phyloP scores from a whole-genome alignment of 2,329 filamentous ascomycete genomes.

The Colletotrichum sp. region DNA sequence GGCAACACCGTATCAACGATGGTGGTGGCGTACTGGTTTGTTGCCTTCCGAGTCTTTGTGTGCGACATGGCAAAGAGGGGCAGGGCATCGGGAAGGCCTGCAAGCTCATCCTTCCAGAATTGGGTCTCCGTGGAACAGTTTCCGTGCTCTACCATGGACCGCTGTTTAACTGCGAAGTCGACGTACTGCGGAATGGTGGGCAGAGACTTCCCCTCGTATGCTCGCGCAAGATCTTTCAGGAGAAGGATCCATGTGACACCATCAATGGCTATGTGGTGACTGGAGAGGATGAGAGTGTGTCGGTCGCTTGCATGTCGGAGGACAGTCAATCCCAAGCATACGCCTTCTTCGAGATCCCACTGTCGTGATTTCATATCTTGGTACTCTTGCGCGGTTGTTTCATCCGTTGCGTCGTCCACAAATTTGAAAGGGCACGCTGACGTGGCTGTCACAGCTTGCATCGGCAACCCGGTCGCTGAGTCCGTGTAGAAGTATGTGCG shows the following conservation, averaged over 20 bases:
- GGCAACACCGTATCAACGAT: neutral
- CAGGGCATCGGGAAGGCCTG: conserved; percentile 28
- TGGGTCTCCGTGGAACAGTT: conserved; percentile 30
- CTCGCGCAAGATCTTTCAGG: conserved; percentile 45
- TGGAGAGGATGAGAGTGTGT: conserved; percentile 46
- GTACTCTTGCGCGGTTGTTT: neutral
- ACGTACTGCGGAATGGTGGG: conserved; percentile 34
- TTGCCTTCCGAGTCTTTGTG: neutral
- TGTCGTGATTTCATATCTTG: neutral
- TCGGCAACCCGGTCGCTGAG: neutral
- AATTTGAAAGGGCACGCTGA: neutral
- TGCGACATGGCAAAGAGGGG: conserved; percentile 35
- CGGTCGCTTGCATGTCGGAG: neutral
- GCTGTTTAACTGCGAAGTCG: conserved; percentile 37
- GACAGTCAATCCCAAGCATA: neutral
- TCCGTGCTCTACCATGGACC: conserved; percentile 28
- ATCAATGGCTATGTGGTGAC: conserved; percentile 58
- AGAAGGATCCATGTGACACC: conserved; percentile 48
- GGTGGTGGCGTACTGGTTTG: neutral
- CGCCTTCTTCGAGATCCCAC: neutral
- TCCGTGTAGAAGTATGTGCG: conserved; percentile 32
- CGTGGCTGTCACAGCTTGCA: neutral
- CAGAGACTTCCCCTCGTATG: conserved; percentile 37
- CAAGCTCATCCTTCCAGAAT: conserved; percentile 34
- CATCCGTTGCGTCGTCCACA: neutral